Evolutionary conservation across 2,329 filamentous ascomycete species (phyloP), one percentile per base, ranked within the genome.

Genomic region (Hymenoscyphus fructigenus): DNA sequence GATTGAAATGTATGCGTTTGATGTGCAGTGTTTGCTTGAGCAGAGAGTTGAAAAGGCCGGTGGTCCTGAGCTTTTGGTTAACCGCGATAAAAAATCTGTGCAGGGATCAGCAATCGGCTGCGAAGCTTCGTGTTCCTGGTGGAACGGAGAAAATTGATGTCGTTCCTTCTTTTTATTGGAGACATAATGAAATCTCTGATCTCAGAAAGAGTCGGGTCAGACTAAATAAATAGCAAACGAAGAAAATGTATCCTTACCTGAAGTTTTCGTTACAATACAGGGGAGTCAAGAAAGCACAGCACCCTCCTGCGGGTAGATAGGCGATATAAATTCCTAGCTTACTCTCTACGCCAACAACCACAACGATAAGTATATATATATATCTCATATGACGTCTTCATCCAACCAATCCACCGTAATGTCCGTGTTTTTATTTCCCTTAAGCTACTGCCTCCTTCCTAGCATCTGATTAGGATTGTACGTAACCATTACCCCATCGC

Each of bases 371-470:
- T 50, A 53, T 10, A 23, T 14, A 53, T 26, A 9, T 50, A 53
- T 10, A 23, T 23, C 20, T 12, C 47, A 14, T 15, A 53, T 53
- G 47, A 53, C 10, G 47, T 23, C 7, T 26, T 53, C 10, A 23
- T 53, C 12, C 36, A 38, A 38, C 36, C 36, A 38, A 38, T 17
- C 36, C 36, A 2, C 34, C 34, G 10, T 7, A 36, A 36, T 9
- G n/a, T 23, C 44, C n/a, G 14, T 26, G 9, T 28, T 14, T 26
- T 50, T 14, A 50, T 26, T 14, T 14, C 12, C 5, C 47, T 26
- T 14, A 23, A 26, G n/a, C n/a, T n/a, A 23, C 10, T 26, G 3
- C 47, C 71, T 60, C 71, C 72, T 44, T 64, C 68, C 72, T 65
- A 65, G 65, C 71, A 73, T 74, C 58, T 34, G 32, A 34, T 32